Conservation (phyloP, 2,329 filamentous ascomycete genomes). For the Coniochaeta sp. region DNA sequence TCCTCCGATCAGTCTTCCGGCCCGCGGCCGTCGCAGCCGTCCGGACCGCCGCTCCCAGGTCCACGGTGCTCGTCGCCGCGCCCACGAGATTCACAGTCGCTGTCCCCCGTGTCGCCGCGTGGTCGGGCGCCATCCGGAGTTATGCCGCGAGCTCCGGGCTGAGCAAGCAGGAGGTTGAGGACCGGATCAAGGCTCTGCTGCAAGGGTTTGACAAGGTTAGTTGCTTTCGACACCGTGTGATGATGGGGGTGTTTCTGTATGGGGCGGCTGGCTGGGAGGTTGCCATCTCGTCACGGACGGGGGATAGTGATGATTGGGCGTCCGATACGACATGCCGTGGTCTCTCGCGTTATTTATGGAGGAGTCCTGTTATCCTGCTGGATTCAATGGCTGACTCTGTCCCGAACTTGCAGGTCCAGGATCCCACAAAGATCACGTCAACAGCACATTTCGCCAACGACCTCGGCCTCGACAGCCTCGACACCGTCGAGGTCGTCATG, state of each 20-base stretch:
- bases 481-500: slow-evolving; percentile 99
- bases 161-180: slow-evolving; percentile 63
- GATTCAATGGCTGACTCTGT: background rate
- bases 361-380: background rate
- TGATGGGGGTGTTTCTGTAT: background rate
- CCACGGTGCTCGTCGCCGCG: slow-evolving; percentile 53
- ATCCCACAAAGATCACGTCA: slow-evolving; percentile 60
- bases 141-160: slow-evolving; percentile 81
- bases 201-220: slow-evolving; percentile 95
- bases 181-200: slow-evolving; percentile 84
- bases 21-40: slow-evolving; percentile 44
- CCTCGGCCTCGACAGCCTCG: slow-evolving; percentile 91
- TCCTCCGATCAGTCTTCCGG: slow-evolving; percentile 68
- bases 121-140: slow-evolving; percentile 65
- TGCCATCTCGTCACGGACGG: too few relatives aligned
- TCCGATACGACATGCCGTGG: background rate
- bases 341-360: background rate
- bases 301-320: too few relatives aligned
- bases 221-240: slow-evolving; percentile 10
- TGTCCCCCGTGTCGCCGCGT: slow-evolving; percentile 33
- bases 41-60: slow-evolving; percentile 47
- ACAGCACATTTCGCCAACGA: slow-evolving; percentile 93
- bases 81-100: slow-evolving; percentile 54
- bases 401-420: background rate
- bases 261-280: too few relatives aligned